phyloP scores from a whole-genome alignment of 2,329 filamentous ascomycete genomes.

The Helminthosporium solani region DNA sequence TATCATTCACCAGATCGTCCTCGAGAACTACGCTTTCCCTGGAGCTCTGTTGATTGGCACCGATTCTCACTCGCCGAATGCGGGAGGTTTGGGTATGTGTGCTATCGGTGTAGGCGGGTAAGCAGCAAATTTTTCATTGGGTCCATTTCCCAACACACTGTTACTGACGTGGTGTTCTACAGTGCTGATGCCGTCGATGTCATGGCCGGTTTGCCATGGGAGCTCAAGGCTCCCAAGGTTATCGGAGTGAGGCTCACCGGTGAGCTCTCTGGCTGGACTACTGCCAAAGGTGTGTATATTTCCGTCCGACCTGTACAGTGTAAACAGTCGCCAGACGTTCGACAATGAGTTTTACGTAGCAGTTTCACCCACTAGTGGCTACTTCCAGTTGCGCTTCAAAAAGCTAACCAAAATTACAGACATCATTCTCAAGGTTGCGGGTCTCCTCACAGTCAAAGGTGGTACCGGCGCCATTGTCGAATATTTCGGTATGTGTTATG shows the following conservation, averaged over 20 bases:
- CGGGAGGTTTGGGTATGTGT: conserved; percentile 90
- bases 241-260: conserved; percentile 97
- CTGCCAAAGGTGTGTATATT: conserved; percentile 74
- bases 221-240: conserved; percentile 94
- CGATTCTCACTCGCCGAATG: conserved; percentile 97
- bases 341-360: no score
- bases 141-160: background rate
- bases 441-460: conserved; percentile 96
- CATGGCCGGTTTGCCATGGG: conserved; percentile 94
- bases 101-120: conserved; percentile 81
- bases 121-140: no score
- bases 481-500: background rate
- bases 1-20: conserved; percentile 98
- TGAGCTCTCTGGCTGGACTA: conserved; percentile 82
- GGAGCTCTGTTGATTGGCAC: conserved; percentile 97
- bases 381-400: conserved; percentile 3
- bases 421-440: conserved; percentile 95
- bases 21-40: conserved; percentile 99
- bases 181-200: conserved; percentile 99
- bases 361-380: no score
- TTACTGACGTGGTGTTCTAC: conserved; percentile 69
- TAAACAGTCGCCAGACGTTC: no score
- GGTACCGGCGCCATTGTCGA: conserved; percentile 86
- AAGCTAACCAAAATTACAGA: conserved; percentile 54
- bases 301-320: conserved; percentile 7